A percentile compares a stretch with the other conserved stretches of the same genome.
Conservation (phyloP, 2,329 filamentous ascomycete genomes). For the Beauveria caledonica region DNA sequence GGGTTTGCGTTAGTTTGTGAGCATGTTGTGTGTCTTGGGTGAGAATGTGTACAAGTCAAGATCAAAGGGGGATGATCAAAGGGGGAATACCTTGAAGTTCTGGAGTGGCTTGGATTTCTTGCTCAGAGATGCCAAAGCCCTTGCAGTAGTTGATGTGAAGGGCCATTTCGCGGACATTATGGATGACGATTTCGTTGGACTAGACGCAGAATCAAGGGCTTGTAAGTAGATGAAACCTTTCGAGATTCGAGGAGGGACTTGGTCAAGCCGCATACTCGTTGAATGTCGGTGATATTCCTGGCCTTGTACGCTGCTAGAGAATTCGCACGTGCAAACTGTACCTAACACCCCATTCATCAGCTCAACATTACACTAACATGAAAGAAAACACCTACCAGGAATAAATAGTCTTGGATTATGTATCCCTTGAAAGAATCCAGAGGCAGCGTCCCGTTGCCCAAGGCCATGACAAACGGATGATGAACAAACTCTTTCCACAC, state of each 20-base stretch:
- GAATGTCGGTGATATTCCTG: slow-evolving; percentile 63
- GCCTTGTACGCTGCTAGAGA: slow-evolving; percentile 81
- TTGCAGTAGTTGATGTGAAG: slow-evolving; percentile 79
- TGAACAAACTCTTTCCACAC: slow-evolving; percentile 71
- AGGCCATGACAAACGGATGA: slow-evolving; percentile 71
- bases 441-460: slow-evolving; percentile 69
- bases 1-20: slow-evolving; percentile 4
- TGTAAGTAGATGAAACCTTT: slow-evolving; percentile 5
- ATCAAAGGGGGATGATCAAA: not conserved
- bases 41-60: not conserved
- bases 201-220: slow-evolving; percentile 13
- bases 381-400: slow-evolving; percentile 49
- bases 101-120: slow-evolving; percentile 63
- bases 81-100: slow-evolving; percentile 60
- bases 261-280: slow-evolving; percentile 42
- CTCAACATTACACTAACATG: not conserved
- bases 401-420: slow-evolving; percentile 86
- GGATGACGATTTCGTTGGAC: slow-evolving; percentile 54
- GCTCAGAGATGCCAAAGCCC: slow-evolving; percentile 65
- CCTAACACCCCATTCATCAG: slow-evolving; percentile 32
- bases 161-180: slow-evolving; percentile 71
- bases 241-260: not conserved
- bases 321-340: slow-evolving; percentile 82
- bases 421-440: slow-evolving; percentile 77
- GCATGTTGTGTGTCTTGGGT: too few species aligned